phyloP scores from a whole-genome alignment of 1,139 yeast species.

The Yamadazyma atmosphaerica region DNA sequence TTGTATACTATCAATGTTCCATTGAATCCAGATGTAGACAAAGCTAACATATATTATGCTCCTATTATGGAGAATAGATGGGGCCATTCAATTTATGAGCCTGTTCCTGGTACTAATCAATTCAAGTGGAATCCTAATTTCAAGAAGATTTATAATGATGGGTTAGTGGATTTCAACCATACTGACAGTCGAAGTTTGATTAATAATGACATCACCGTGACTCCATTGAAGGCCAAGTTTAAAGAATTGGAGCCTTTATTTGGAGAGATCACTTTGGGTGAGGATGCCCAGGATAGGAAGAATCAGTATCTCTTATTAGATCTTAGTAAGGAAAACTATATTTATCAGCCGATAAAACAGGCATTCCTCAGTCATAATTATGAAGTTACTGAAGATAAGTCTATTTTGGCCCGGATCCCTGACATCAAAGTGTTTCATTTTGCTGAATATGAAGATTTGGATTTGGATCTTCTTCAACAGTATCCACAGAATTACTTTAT shows the following conservation, averaged over 20 bases:
- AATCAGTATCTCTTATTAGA: constrained; percentile 29
- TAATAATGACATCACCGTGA: constrained; percentile 63
- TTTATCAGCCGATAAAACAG: constrained; percentile 53
- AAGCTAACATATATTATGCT: constrained; percentile 67
- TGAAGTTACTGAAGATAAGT: constrained; percentile 26
- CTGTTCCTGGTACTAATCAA: constrained; percentile 20
- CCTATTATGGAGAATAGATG: constrained; percentile 80
- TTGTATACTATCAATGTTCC: constrained; percentile 87
- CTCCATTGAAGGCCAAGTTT: constrained; percentile 81
- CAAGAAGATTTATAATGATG: constrained; percentile 61
- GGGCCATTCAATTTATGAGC: constrained; percentile 55
- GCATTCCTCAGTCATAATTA: constrained; percentile 37
- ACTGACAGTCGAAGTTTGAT: constrained; percentile 57
- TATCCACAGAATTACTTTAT: constrained; percentile 53
- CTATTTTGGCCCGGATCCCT: constrained; percentile 21
- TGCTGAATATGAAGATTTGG: constrained; percentile 88
- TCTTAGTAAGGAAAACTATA: constrained; percentile 45
- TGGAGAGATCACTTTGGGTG: constrained; percentile 57
- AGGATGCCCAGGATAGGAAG: constrained; percentile 23
- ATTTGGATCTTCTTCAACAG: constrained; percentile 59
- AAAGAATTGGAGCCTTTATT: constrained; percentile 50
- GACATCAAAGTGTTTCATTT: constrained; percentile 57
- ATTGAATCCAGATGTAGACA: constrained; percentile 46
- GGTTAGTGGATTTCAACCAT: constrained; percentile 51
- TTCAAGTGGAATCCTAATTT: constrained; percentile 88